phyloP scores from a whole-genome alignment of 2,329 filamentous ascomycete species.

The Paraphaeosphaeria minitans region DNA sequence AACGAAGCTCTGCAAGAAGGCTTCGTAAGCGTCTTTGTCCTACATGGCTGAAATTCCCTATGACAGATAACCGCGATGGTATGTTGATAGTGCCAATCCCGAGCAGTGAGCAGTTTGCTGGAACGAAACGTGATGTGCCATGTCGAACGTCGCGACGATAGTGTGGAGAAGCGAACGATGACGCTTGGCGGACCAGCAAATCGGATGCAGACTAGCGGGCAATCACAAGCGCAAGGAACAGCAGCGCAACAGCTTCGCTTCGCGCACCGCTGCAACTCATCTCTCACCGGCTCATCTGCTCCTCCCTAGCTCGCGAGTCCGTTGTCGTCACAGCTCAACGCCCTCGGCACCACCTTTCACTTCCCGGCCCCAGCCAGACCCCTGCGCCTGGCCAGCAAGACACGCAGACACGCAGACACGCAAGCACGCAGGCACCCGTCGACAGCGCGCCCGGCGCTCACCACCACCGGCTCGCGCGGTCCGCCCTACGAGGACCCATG shows the following conservation, averaged over 20 bases:
- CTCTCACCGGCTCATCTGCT: neutral
- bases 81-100: no score
- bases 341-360: neutral
- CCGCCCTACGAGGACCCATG: constrained; percentile 33
- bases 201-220: constrained; percentile 1
- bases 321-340: neutral
- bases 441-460: constrained; percentile 1
- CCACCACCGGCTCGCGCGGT: constrained; percentile 28
- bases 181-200: neutral
- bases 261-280: constrained; percentile 2
- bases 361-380: constrained; percentile 12
- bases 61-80: no score
- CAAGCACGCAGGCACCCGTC: constrained; percentile 27
- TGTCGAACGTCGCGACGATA: neutral
- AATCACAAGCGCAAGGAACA: constrained; percentile 9
- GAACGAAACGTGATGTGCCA: neutral
- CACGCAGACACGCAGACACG: no score
- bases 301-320: neutral
- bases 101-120: no score
- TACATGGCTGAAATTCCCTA: neutral
- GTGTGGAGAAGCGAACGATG: neutral
- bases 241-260: neutral
- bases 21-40: constrained; percentile 2
- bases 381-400: constrained; percentile 4
- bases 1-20: constrained; percentile 42